phyloP scores from a whole-genome alignment of 2,329 filamentous ascomycete species.

The Lasiodiplodia hormozganensis region DNA sequence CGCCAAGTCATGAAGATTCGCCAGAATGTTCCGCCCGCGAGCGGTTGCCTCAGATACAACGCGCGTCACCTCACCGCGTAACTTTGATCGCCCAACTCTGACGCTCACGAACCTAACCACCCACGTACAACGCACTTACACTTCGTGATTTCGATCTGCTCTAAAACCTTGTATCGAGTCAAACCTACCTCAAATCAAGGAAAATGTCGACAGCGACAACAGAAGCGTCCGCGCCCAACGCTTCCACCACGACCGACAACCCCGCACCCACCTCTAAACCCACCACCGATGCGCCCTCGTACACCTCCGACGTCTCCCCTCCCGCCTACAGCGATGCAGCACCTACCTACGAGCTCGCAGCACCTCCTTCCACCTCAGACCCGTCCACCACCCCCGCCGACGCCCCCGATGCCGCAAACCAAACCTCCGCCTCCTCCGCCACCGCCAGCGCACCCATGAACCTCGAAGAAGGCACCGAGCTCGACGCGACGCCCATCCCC shows the following conservation, averaged over 20 bases:
- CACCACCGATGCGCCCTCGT: constrained; percentile 12
- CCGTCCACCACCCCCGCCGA: not conserved
- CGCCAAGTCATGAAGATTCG: not conserved
- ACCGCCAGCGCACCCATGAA: not conserved
- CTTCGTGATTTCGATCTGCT: not conserved
- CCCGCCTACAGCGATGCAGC: constrained; percentile 8
- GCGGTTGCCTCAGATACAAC: constrained; percentile 11
- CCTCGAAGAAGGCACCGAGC: not conserved
- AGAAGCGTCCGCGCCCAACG: not conserved
- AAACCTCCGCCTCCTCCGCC: not conserved
- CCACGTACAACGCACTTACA: not conserved
- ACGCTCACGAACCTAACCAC: not conserved
- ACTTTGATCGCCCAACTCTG: not conserved
- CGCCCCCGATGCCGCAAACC: not conserved
- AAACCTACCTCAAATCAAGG: not conserved
- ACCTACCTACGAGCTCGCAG: constrained; percentile 5
- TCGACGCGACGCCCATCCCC: constrained; percentile 14
- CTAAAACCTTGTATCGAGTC: not conserved
- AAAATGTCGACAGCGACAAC: constrained; percentile 1
- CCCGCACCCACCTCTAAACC: constrained; percentile 5
- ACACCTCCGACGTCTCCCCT: constrained; percentile 14
- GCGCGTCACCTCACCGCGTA: not conserved
- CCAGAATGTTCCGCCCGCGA: constrained; percentile 6
- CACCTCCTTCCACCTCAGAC: not conserved
- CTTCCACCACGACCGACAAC: constrained; percentile 8